These are phyloP conservation scores for Vigna mungo DNA, from an alignment of 306 rosid species.

Conservation along the genomic window DNA sequence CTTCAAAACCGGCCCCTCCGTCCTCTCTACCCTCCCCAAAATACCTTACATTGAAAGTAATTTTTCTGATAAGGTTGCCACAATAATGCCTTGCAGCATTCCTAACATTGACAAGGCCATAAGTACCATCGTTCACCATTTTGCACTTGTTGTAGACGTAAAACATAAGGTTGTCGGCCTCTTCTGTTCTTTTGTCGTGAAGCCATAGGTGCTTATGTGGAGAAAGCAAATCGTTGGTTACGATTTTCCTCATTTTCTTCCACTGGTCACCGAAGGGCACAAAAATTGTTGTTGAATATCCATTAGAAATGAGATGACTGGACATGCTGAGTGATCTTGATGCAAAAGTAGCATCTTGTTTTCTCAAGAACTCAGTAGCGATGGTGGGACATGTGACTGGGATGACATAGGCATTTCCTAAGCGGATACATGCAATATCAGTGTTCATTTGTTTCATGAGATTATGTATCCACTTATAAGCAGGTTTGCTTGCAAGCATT, in stretches of 20 bases:
- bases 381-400: conserved; percentile 38
- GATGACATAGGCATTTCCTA: conserved; percentile 54
- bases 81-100: conserved; percentile 40
- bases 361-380: conserved; percentile 50
- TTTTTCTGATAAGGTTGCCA: conserved; percentile 43
- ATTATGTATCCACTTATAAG: conserved; percentile 46
- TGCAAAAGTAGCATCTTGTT: conserved; percentile 45
- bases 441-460: conserved; percentile 48
- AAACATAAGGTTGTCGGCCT: conserved; percentile 41
- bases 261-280: no score
- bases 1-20: conserved; percentile 58
- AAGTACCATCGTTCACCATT: neutral
- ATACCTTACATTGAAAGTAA: conserved; percentile 49
- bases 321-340: no score
- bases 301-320: no score
- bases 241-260: no score
- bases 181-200: no score
- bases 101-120: conserved; percentile 39
- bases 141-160: conserved; percentile 41
- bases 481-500: conserved; percentile 34
- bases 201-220: neutral
- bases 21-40: conserved; percentile 47
- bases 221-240: conserved; percentile 1
- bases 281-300: no score
- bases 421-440: conserved; percentile 54